Evolutionary conservation across 805 yeast species (phyloP), one percentile per base, ranked within the genome.

Genomic region (Ogataea siamensis): DNA sequence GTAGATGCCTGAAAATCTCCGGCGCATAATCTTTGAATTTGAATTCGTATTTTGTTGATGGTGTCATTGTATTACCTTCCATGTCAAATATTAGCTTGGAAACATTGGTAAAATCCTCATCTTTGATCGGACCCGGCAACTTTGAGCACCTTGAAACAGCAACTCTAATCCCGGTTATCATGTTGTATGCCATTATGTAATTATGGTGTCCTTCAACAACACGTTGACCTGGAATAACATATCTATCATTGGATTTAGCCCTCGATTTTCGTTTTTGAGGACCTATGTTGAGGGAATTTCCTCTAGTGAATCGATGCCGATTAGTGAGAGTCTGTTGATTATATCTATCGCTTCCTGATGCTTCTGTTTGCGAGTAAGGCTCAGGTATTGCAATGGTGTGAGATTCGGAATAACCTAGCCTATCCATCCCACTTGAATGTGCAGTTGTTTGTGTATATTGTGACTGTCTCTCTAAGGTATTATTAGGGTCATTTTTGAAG

Each of bases 11-110:
- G 60, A 93, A 93, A 4, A 93, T 97, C 60, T 83, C 87, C 0
- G 99, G 99, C 14, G 88, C 75, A 63, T 93, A 93, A 60, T 93
- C 99, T 64, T 93, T 93, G 63, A 93, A 93, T 61, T 91, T 91
- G 70, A 93, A 93, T 50, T 89, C 96, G 63, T 89, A 89, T 59
- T 85, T 87, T 0, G 97, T 84, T 0, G 96, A 87, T 0, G 98
- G 98, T 0, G 95, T 87, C 49, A 83, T 66, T 54, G 87, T 94
- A 51, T 83, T 86, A 2, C 98, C 97, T 46, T 77, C 80, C 55
- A 82, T 73, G 54, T 86, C 94, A 62, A 93, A 94, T 12, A 93
- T 83, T 39, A 91, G 68, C 60, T 93, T 91, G 50, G 87, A 83
- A 16, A 79, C 78, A 8, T 76, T 66, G 22, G 63, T 67, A 58